Conservation (phyloP, 495 filamentous ascomycete species). For the Podospora sp. region DNA sequence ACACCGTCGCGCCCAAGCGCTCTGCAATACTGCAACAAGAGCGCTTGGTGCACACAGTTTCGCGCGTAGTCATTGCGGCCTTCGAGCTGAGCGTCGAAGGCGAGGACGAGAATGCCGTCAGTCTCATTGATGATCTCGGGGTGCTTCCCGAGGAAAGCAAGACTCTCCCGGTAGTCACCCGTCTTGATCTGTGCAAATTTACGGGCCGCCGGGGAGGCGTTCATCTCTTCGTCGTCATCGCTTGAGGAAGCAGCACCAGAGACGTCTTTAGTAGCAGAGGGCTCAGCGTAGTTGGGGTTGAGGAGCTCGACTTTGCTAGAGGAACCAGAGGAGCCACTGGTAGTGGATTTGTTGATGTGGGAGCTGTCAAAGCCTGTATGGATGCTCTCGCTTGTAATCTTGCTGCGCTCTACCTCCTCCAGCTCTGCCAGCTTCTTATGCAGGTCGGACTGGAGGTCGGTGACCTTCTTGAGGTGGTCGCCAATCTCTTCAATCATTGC, state of each 20-base stretch:
- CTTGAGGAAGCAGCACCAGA: constrained; percentile 22
- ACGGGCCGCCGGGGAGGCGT: constrained; percentile 73
- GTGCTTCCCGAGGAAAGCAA: constrained; percentile 74
- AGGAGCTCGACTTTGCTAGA: constrained; percentile 68
- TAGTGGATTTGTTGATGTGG: constrained; percentile 64
- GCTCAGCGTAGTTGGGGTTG: constrained; percentile 62
- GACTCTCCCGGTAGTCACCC: constrained; percentile 70
- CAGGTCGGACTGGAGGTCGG: constrained; percentile 74
- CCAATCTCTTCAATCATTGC: constrained; percentile 76
- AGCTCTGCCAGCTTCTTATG: constrained; percentile 71
- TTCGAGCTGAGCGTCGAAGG: constrained; percentile 81
- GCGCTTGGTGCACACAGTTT: constrained; percentile 90
- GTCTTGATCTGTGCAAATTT: constrained; percentile 77
- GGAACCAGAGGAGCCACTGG: constrained; percentile 41
- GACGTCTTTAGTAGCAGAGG: constrained; percentile 17
- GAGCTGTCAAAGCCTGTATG: constrained; percentile 92
- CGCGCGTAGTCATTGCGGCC: constrained; percentile 74
- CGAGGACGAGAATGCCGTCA: constrained; percentile 86
- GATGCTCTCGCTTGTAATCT: constrained; percentile 91
- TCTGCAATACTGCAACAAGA: constrained; percentile 92
- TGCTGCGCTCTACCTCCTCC: constrained; percentile 81
- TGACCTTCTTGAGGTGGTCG: constrained; percentile 74
- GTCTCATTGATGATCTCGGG: constrained; percentile 82
- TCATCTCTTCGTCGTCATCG: constrained; percentile 67
- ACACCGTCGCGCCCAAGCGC: constrained; percentile 87